These are phyloP conservation scores for Volvox carteri DNA, from an alignment of 163 green algal species.

Conservation along the genomic window DNA sequence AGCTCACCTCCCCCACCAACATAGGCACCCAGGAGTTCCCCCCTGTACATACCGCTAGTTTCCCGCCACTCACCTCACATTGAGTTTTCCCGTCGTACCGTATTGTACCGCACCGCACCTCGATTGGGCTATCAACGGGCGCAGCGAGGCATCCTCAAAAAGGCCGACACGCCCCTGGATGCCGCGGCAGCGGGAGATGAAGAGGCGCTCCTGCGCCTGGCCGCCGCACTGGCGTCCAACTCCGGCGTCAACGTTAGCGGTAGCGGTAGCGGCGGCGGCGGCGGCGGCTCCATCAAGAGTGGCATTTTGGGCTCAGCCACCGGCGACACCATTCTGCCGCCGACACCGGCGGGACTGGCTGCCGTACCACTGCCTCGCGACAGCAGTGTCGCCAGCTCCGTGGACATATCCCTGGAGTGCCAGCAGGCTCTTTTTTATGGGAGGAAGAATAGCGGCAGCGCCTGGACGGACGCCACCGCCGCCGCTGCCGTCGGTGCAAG, in stretches of 20 bases:
- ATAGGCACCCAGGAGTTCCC: too few species aligned
- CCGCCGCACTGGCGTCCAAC: constrained; percentile 2
- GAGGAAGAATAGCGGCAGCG: not conserved
- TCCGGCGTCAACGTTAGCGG: not conserved
- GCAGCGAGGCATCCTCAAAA: constrained; percentile 37
- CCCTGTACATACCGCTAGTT: too few species aligned
- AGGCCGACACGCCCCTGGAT: constrained; percentile 6
- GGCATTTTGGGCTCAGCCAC: not conserved
- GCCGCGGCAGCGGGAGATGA: constrained; percentile 24
- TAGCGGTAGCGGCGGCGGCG: too few species aligned
- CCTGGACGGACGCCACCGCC: not conserved
- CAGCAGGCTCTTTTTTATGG: not conserved
- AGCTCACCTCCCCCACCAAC: too few species aligned
- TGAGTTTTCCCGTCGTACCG: too few species aligned
- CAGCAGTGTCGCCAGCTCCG: not conserved
- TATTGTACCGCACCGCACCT: too few species aligned
- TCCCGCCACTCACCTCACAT: too few species aligned
- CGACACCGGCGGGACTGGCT: not conserved
- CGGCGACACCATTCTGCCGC: too few species aligned
- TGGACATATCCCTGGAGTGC: not conserved
- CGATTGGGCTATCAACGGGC: too few species aligned
- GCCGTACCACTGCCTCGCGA: not conserved
- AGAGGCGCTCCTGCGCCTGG: constrained; percentile 21
- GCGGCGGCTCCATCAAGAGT: not conserved
- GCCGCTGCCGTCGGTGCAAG: not conserved